phyloP scores from a whole-genome alignment of 2,329 filamentous ascomycete genomes.

The Fragosphaeria purpurea region DNA sequence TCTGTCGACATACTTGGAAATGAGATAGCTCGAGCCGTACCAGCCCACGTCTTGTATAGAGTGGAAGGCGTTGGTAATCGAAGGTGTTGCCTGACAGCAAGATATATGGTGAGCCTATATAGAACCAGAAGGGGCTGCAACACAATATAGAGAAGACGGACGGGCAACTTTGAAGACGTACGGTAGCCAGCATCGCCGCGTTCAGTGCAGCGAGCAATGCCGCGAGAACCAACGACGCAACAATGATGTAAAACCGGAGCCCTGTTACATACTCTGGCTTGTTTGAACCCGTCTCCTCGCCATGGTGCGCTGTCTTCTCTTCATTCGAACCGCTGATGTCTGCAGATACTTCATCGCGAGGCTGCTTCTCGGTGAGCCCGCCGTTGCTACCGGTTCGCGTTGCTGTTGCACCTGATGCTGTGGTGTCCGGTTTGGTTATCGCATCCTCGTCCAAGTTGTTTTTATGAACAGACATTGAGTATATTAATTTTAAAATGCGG shows the following conservation, averaged over 20 bases:
- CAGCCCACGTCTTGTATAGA: conserved; percentile 41
- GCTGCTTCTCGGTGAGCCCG: too few relatives aligned
- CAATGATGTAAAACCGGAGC: conserved; percentile 3
- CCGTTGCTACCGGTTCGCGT: too few relatives aligned
- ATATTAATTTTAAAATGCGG: too few relatives aligned
- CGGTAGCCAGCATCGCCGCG: conserved; percentile 9
- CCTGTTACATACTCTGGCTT: conserved; percentile 7
- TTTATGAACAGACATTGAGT: too few relatives aligned
- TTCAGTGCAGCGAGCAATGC: conserved; percentile 5
- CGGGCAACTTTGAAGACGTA: background rate
- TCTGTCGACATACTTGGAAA: conserved; percentile 25
- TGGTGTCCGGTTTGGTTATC: too few relatives aligned
- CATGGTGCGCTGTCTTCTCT: too few relatives aligned
- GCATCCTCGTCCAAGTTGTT: too few relatives aligned
- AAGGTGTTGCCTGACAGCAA: background rate
- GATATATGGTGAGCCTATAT: background rate
- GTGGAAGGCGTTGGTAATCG: conserved; percentile 36
- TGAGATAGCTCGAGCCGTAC: conserved; percentile 40
- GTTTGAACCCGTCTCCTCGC: too few relatives aligned
- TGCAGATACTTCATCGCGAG: too few relatives aligned
- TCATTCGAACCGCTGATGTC: too few relatives aligned
- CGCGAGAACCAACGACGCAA: conserved; percentile 1
- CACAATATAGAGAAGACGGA: background rate
- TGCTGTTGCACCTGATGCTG: too few relatives aligned
- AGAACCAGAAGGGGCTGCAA: background rate